phyloP scores from a whole-genome alignment of 192 early-diverging fungal species.

The Coemansia erecta region DNA sequence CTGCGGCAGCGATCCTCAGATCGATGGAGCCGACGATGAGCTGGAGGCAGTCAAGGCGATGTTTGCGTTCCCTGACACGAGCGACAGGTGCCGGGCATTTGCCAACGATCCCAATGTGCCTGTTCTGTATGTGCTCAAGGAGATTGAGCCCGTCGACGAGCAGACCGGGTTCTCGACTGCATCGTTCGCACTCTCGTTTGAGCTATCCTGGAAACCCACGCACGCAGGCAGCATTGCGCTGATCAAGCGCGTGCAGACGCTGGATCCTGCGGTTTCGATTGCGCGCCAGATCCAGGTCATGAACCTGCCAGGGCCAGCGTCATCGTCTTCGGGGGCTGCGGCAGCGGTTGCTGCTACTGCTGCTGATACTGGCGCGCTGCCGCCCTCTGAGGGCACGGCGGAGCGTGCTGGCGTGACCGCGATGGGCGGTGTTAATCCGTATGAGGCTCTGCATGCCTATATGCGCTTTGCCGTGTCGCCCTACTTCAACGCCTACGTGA shows the following conservation, averaged over 20 bases:
- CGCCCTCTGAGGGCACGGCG: background rate
- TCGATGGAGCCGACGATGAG: slow-evolving; percentile 37
- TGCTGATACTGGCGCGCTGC: background rate
- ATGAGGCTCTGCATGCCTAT: slow-evolving; percentile 87
- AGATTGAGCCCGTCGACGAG: slow-evolving; percentile 47
- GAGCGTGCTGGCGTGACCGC: slow-evolving; percentile 29
- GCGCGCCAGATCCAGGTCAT: slow-evolving; percentile 85
- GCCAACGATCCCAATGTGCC: slow-evolving; percentile 69
- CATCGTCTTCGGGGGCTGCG: slow-evolving; percentile 1
- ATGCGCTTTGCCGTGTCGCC: slow-evolving; percentile 93
- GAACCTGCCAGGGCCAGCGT: slow-evolving; percentile 77
- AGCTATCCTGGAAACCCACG: slow-evolving; percentile 69
- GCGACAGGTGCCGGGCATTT: slow-evolving; percentile 72
- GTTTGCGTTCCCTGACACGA: slow-evolving; percentile 65
- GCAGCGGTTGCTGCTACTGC: slow-evolving; percentile 6
- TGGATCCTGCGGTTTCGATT: slow-evolving; percentile 72
- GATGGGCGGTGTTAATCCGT: slow-evolving; percentile 59
- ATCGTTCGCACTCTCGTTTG: slow-evolving; percentile 64
- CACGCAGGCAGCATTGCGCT: slow-evolving; percentile 75
- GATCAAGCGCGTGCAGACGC: slow-evolving; percentile 70
- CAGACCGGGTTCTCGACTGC: slow-evolving; percentile 12
- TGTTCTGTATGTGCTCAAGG: slow-evolving; percentile 78
- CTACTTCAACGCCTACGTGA: slow-evolving; percentile 93
- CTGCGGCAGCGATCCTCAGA: slow-evolving; percentile 32
- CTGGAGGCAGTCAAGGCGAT: slow-evolving; percentile 60